Evolutionary conservation across 257 asterid species (phyloP).

Genomic region (Capsicum rhomboideum): DNA sequence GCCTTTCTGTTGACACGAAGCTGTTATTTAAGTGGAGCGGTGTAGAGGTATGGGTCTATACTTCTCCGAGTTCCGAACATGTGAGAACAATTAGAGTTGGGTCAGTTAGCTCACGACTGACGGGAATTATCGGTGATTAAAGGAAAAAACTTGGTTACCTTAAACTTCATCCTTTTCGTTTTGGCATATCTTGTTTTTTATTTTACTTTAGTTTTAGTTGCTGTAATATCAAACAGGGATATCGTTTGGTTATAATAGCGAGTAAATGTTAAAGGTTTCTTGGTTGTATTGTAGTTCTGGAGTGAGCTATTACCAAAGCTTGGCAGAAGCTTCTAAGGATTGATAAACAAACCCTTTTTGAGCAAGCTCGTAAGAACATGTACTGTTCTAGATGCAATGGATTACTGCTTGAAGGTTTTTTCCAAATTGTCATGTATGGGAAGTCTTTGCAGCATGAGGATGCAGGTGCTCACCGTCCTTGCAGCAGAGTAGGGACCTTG

Average conservation of each 20-base stretch:
- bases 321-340: constrained; percentile 72
- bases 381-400: constrained; percentile 99
- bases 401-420: constrained; percentile 82
- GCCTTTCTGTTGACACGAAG: neutral
- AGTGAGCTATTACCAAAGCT: constrained; percentile 66
- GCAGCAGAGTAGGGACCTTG: constrained; percentile 22
- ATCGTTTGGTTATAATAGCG: neutral
- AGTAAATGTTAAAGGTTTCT: constrained; percentile 4
- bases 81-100: neutral
- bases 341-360: constrained; percentile 84
- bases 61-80: neutral
- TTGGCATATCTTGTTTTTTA: neutral
- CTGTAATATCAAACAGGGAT: neutral
- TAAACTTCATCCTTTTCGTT: neutral
- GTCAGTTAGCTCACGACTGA: neutral
- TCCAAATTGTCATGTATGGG: constrained; percentile 87
- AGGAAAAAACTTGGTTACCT: neutral
- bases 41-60: neutral
- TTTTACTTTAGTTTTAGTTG: neutral
- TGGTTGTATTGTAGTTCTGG: constrained; percentile 73
- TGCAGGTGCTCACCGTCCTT: constrained; percentile 23
- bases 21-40: neutral
- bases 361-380: constrained; percentile 96
- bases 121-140: neutral
- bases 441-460: constrained; percentile 82